Conservation (phyloP, 2,329 filamentous ascomycete genomes). For the Cytospora chrysosperma region DNA sequence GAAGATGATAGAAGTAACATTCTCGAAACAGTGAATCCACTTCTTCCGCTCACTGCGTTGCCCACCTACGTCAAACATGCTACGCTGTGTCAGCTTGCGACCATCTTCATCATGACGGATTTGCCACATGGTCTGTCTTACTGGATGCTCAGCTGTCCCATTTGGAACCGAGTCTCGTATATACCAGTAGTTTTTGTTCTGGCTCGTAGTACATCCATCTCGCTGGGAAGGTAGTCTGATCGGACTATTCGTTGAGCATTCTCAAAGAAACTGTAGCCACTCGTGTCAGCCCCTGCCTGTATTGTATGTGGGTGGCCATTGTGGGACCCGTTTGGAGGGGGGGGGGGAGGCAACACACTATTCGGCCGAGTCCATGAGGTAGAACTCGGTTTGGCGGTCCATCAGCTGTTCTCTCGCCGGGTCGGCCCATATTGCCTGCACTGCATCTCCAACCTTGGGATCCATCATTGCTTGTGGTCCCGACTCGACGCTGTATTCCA, state of each 20-base stretch:
- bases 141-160: slow-evolving; percentile 99
- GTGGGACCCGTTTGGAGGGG: too few relatives aligned
- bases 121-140: slow-evolving; percentile 48
- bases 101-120: background rate
- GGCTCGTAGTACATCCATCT: slow-evolving; percentile 92
- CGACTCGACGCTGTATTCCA: slow-evolving; percentile 86
- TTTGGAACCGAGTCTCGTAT: slow-evolving; percentile 97
- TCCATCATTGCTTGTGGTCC: slow-evolving; percentile 87
- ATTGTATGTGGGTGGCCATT: too few relatives aligned
- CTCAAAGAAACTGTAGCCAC: slow-evolving; percentile 80
- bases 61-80: slow-evolving; percentile 98
- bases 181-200: slow-evolving; percentile 98
- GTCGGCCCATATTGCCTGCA: slow-evolving; percentile 88
- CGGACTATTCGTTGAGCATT: slow-evolving; percentile 83
- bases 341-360: slow-evolving; percentile 65
- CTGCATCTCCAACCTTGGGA: slow-evolving; percentile 74
- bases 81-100: slow-evolving; percentile 41
- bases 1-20: slow-evolving; percentile 99
- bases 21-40: slow-evolving; percentile 99
- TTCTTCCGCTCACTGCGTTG: slow-evolving; percentile 98
- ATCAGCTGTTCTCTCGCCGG: slow-evolving; percentile 78
- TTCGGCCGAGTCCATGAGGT: slow-evolving; percentile 97
- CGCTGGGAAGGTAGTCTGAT: slow-evolving; percentile 84
- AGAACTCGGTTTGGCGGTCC: slow-evolving; percentile 96
- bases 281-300: background rate